Evolutionary conservation across 169 alveolate species (phyloP), one percentile per base, ranked within the genome.

Genomic region (Plasmodium sp.): DNA sequence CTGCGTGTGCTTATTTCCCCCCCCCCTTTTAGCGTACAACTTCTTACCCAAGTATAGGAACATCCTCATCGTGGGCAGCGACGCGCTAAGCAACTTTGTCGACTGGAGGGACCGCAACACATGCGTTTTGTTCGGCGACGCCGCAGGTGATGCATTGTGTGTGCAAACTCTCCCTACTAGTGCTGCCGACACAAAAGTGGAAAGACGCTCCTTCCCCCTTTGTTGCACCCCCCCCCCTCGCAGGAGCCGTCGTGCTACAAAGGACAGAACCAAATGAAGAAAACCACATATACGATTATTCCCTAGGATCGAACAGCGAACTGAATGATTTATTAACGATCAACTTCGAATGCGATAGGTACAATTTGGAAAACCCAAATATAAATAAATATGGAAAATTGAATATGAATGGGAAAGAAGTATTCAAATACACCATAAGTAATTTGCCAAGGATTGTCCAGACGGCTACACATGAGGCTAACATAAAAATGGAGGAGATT

Each of bases 361-460:
- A 92, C 74, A 81, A 85, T 34, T 81, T 85, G 39, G 95, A 93
- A 48, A 81, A 16, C 7, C 95, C 79, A 27, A 85, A 58, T 85
- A 16, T 4, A 77, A 81, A 92, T 71, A 62, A 84, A 72, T 94
- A 88, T 71, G 93, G 84, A 22, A 84, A 88, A 45, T 58, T 96
- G 56, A 33, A 74, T 58, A 96, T 96, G 97, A 95, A 96, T 86
- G 97, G 97, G 27, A 94, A 81, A 62, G 97, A 96, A 54, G 97
- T 96, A 0, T 96, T 95, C 54, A 95, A 93, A 75, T 96, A 93
- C 84, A 96, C 95, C 58, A 93, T 95, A 7, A 77, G 95, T 18
- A 90, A 85, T 33, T 92, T 96, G 48, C 97, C 97, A 48, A 41
- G 48, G 5, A 75, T 94, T 81, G 31, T 96, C 62, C 85, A 88